Evolutionary conservation across 2,329 filamentous ascomycete species (phyloP).

Genomic region (Sarocladiaceae sp.): DNA sequence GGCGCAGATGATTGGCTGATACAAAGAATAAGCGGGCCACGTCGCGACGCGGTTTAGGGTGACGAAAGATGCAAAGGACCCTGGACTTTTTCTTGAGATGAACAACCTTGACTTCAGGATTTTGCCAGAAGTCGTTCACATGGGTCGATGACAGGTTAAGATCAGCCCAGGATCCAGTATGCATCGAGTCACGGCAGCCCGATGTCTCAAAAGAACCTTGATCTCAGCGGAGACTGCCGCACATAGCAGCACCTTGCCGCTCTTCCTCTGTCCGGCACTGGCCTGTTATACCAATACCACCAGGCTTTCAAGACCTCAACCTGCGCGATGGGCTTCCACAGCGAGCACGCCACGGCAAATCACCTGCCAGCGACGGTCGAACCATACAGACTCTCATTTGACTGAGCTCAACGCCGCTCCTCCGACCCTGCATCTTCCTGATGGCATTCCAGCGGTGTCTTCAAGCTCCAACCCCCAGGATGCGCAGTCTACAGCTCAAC

Average conservation of each 20-base stretch:
- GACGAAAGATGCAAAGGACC: background rate
- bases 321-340: background rate
- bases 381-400: conserved; percentile 20
- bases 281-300: background rate
- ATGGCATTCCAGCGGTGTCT: background rate
- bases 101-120: too few species aligned
- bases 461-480: background rate
- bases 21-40: too few species aligned
- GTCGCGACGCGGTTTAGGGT: background rate
- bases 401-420: background rate
- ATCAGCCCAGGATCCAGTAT: too few species aligned
- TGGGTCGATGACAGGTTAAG: too few species aligned
- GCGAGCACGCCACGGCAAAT: background rate
- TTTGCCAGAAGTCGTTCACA: too few species aligned
- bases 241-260: conserved; percentile 31
- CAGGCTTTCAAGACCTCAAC: background rate
- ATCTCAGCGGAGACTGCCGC: conserved; percentile 32
- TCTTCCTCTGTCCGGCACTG: conserved; percentile 42
- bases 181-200: conserved; percentile 37
- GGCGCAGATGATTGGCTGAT: conserved; percentile 6
- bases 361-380: conserved; percentile 18
- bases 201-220: conserved; percentile 37
- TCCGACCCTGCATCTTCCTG: too few species aligned
- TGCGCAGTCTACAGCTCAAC: conserved; percentile 12
- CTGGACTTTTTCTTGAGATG: conserved; percentile 3